Conservation (phyloP, 331 rosid genomes). For the Quercus lobata region DNA sequence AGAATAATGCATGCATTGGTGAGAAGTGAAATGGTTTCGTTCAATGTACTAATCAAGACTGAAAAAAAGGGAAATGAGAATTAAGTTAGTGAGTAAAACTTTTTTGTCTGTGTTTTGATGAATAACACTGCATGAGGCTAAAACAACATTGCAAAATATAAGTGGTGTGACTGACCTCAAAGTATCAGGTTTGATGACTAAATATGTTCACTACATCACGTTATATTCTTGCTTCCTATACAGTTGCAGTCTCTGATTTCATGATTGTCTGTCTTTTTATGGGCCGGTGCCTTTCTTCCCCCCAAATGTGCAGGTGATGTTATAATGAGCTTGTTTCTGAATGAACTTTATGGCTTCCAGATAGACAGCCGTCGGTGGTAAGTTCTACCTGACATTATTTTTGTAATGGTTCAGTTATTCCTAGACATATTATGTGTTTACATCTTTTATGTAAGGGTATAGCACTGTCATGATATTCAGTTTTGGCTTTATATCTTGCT, state of each 20-base stretch:
- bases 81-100: not conserved
- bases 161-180: not conserved
- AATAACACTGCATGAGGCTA: not conserved
- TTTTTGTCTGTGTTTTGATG: not conserved
- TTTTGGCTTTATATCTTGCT: not conserved
- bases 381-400: slow-evolving; percentile 19
- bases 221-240: not conserved
- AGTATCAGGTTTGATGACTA: not conserved
- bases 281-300: slow-evolving; percentile 1
- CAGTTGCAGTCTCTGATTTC: not conserved
- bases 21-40: not conserved
- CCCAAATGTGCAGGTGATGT: slow-evolving; percentile 66
- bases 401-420: not conserved
- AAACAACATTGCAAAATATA: not conserved
- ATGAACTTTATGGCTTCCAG: slow-evolving; percentile 95
- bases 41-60: not conserved
- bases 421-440: not conserved
- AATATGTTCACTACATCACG: not conserved
- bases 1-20: not conserved
- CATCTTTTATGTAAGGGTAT: not conserved
- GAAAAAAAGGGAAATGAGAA: not conserved
- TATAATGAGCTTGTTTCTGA: slow-evolving; percentile 92
- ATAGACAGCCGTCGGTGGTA: slow-evolving; percentile 86
- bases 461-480: not conserved
- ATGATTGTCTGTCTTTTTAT: not conserved